These are phyloP conservation scores for Penstemon davidsonii DNA, from an alignment of 257 asterid genomes.

Conservation along the genomic window DNA sequence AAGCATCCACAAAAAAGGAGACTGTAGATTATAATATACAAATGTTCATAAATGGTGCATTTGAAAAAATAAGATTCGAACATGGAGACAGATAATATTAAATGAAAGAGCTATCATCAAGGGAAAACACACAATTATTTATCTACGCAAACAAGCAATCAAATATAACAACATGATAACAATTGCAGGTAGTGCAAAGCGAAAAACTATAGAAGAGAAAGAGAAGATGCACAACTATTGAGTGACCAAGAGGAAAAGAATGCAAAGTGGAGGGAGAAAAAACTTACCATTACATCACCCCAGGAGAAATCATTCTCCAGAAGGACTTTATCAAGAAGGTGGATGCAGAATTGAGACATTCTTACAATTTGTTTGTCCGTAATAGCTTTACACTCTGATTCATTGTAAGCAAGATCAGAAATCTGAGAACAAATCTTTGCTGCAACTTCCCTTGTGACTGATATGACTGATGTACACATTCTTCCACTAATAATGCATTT, in stretches of 20 bases:
- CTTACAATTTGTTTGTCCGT: constrained; percentile 41
- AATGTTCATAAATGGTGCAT: not conserved
- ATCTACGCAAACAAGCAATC: constrained; percentile 13
- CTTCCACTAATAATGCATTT: constrained; percentile 58
- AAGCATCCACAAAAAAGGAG: not conserved
- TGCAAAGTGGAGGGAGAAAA: constrained; percentile 19
- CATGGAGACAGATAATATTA: not conserved
- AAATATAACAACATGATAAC: constrained; percentile 9
- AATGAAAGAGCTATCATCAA: not conserved
- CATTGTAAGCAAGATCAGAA: constrained; percentile 25
- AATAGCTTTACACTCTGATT: constrained; percentile 31
- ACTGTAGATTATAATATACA: not conserved
- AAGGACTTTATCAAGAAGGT: constrained; percentile 59
- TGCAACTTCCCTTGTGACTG: constrained; percentile 54
- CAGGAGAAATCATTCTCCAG: constrained; percentile 58
- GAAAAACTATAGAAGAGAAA: constrained; percentile 1
- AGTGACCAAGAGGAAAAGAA: not conserved
- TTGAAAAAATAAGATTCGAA: not conserved
- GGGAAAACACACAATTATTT: not conserved
- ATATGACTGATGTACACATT: constrained; percentile 60
- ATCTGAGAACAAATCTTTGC: constrained; percentile 44
- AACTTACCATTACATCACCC: constrained; percentile 77
- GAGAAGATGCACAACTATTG: not conserved
- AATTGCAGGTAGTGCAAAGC: not conserved
- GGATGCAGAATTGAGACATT: constrained; percentile 68